Percentiles rank a stretch among this genome's conserved stretches.
Conservation (phyloP, 106 monocot species). For the Dioscorea alata region DNA sequence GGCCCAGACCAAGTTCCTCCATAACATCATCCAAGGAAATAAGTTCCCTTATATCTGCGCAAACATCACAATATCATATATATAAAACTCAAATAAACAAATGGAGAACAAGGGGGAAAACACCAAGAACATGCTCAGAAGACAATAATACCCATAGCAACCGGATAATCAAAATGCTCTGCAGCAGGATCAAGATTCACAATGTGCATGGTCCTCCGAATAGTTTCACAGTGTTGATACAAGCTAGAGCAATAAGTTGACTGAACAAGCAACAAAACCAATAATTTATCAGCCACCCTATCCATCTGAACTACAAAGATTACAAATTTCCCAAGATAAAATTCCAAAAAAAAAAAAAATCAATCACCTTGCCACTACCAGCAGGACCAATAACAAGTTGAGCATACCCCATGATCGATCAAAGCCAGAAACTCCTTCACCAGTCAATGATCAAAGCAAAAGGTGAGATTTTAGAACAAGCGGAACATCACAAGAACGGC, state of each 20-base stretch:
- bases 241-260: conserved; percentile 94
- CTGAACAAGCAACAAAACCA: conserved; percentile 20
- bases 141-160: conserved; percentile 48
- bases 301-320: neutral
- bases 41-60: conserved; percentile 87
- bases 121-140: no score
- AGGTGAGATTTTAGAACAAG: conserved; percentile 5
- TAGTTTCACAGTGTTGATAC: conserved; percentile 66
- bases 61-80: neutral
- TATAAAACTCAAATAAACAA: no score
- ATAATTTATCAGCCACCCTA: neutral
- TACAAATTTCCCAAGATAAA: neutral
- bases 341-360: neutral
- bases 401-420: conserved; percentile 64
- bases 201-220: conserved; percentile 61
- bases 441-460: neutral
- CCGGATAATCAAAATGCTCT: conserved; percentile 80
- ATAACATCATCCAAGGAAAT: conserved; percentile 93
- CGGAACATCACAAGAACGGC: conserved; percentile 10
- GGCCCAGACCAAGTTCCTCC: conserved; percentile 84
- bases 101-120: no score
- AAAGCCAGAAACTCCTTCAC: conserved; percentile 3
- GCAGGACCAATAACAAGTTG: conserved; percentile 95
- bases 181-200: conserved; percentile 97
- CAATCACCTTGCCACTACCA: conserved; percentile 83